Evolutionary conservation across 1,284 basidiomycete genomes (phyloP), one percentile per base, ranked within the genome.

Genomic region (Vanrija pseudolonga): DNA sequence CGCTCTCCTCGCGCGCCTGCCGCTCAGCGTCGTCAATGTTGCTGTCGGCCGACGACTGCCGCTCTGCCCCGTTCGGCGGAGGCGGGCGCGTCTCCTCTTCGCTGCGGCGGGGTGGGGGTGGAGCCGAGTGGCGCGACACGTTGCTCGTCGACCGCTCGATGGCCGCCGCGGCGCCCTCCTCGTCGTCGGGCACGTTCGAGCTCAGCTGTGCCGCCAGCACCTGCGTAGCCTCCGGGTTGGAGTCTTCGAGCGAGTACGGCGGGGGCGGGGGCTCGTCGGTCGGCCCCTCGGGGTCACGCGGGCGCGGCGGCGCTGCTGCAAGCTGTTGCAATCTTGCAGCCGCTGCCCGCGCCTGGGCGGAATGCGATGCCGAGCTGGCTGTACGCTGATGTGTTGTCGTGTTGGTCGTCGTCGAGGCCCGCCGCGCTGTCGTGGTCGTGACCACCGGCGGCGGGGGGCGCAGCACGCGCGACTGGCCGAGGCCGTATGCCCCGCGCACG

Each of bases 151-250:
- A 42, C 14, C 28, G n/a, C 28, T 20, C 22, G 15, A 44, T 7
- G 14, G 41, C 36, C 32, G 41, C 22, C 20, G 38, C 24, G 39
- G 20, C 18, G 28, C 26, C 39, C 23, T 42, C n/a, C n/a, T 28
- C 24, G 39, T n/a, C 9, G 24, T 42, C 12, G 39, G 26, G 6
- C 12, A 17, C 36, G 23, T 47, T 9, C 22, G 22, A n/a, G 37
- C 37, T 11, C 36, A 38, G 22, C 39, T 20, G 2, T 19, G 18
- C 46, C 20, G 46, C 22, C 23, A 26, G 11, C 38, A 38, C 39
- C 39, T 26, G 41, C 2, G 73, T 75, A 9, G 66, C 59, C 19
- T 71, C 70, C 2, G 73, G 73, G 37, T 75, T 72, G 6, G 73
- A 72, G 59, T 75, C 73, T 36, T 65, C 53, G 20, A 60, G 53